Conservation (phyloP, 805 yeast species). For the Zygoascus bituminiphila region DNA sequence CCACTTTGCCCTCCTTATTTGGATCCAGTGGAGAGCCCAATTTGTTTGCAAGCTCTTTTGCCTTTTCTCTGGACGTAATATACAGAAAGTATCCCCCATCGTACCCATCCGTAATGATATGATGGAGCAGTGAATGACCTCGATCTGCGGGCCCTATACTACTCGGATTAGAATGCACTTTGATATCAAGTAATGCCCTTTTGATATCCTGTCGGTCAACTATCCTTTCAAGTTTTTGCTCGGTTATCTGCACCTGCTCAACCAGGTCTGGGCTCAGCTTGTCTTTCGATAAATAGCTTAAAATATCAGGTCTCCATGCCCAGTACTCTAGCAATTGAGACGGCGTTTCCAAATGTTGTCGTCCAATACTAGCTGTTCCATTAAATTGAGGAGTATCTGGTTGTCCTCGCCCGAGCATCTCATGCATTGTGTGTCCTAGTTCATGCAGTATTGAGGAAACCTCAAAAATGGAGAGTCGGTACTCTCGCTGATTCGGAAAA, state of each 20-base stretch:
- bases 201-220: not conserved
- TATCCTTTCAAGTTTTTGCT: not conserved
- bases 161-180: not conserved
- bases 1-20: not conserved
- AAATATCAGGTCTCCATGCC: not conserved
- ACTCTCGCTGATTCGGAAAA: not conserved
- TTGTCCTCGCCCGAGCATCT: not conserved
- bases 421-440: constrained; percentile 1
- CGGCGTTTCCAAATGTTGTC: not conserved
- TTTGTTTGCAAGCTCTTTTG: not conserved
- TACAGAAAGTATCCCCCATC: constrained; percentile 1
- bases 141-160: not conserved
- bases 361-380: not conserved
- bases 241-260: not conserved
- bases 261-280: not conserved
- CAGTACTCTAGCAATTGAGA: not conserved
- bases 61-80: not conserved
- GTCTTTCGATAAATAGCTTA: not conserved
- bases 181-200: not conserved
- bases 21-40: not conserved
- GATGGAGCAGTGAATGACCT: constrained; percentile 3
- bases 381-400: not conserved
- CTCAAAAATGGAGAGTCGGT: not conserved
- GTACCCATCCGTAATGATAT: constrained; percentile 2
- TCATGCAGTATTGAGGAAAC: constrained; percentile 1